Evolutionary conservation across 2,329 filamentous ascomycete species (phyloP), one percentile per base, ranked within the genome.

Genomic region (Zymoseptoria passerinii): DNA sequence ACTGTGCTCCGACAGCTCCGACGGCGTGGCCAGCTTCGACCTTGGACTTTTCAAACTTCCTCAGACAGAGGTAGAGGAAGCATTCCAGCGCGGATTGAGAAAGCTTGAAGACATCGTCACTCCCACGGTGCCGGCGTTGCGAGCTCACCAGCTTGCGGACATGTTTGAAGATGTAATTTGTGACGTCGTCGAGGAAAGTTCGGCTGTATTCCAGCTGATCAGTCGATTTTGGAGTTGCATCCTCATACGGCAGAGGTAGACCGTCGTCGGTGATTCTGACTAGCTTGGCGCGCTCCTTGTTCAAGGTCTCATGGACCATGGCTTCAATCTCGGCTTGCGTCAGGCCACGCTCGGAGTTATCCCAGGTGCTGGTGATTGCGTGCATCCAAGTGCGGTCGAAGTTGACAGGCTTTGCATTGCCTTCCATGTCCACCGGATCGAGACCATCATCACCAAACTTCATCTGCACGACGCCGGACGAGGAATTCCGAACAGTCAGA

Each of bases 381-480:
- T 97, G 92, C 18, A 85, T 90, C 80, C 90, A 97, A 0, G 92
- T 96, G 52, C 92, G 85, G 55, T 89, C 85, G 70, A 97, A 96
- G 69, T 96, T 83, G 54, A 99, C 94, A 4, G 94, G 94, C 67
- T 89, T 90, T 7, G 90, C 92, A 62, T 88, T 87, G 50, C 91
- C 94, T 73, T 99, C 94, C 92, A 99, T 99, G 70, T 97, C 92
- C 19, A 96, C 88, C 1, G 94, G 94, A 72, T 99, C 94, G 29
- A 99, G 80, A 63, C 92, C 92, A 70, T 99, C 94, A 29, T 94
- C 94, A 72, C 94, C 94, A 68, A 95, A 99, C 70, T 96, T 91
- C 76, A 99, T 97, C 71, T 99, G 94, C 1, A 99, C 91, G 61
- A 99, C 88, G 29, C 86, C 86, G 7, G 89, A 89, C 1, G 87